phyloP scores from a whole-genome alignment of 495 filamentous ascomycete genomes.

The Mycothermus thermophilus region DNA sequence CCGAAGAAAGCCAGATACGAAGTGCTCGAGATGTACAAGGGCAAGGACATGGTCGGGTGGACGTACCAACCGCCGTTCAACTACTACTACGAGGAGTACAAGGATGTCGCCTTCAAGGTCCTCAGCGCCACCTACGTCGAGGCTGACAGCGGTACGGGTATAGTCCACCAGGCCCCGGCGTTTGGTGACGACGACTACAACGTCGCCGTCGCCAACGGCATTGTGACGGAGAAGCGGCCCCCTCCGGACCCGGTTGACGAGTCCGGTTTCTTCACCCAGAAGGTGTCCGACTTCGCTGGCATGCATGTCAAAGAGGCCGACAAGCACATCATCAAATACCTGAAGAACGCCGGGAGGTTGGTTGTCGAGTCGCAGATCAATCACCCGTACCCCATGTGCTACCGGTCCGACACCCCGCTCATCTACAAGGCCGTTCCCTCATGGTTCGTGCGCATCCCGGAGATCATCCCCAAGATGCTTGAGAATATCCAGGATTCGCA shows the following conservation, averaged over 20 bases:
- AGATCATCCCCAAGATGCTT: conserved; percentile 81
- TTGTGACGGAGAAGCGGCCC: conserved; percentile 60
- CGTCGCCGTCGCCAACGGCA: conserved; percentile 59
- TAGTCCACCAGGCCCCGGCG: conserved; percentile 90
- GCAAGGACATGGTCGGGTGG: conserved; percentile 82
- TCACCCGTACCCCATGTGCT: conserved; percentile 93
- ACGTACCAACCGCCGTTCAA: conserved; percentile 83
- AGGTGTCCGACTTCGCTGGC: conserved; percentile 73
- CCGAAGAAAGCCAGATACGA: conserved; percentile 96
- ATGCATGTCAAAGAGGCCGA: conserved; percentile 91
- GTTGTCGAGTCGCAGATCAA: conserved; percentile 82
- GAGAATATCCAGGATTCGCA: conserved; percentile 79
- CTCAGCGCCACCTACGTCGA: conserved; percentile 84
- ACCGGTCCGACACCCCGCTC: conserved; percentile 86
- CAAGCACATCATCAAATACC: conserved; percentile 82
- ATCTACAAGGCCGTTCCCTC: conserved; percentile 90
- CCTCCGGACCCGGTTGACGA: conserved; percentile 89
- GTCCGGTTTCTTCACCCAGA: conserved; percentile 62
- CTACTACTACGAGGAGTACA: conserved; percentile 90
- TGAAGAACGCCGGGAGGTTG: conserved; percentile 67
- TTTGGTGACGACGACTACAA: conserved; percentile 97
- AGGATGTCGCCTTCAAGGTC: conserved; percentile 85
- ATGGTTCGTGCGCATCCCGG: conserved; percentile 85
- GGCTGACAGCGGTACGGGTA: conserved; percentile 81
- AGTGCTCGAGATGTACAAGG: conserved; percentile 67